Percentiles rank a stretch among this genome's conserved stretches.
Conservation (phyloP, 345 rosid genomes). For the Citrus inodora region DNA sequence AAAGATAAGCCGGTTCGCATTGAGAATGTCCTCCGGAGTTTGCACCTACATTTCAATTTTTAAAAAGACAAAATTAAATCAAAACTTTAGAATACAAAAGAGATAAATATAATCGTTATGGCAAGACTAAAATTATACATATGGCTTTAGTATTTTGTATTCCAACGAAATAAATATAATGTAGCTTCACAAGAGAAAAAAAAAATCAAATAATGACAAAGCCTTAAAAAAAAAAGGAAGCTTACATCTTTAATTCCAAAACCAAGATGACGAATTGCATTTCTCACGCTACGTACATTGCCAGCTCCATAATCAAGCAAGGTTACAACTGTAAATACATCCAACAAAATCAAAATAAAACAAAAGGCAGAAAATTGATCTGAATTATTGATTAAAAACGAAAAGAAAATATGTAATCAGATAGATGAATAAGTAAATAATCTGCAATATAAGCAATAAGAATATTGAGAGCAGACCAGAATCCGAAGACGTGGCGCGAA, state of each 20-base stretch:
- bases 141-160: not conserved
- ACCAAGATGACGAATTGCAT: slow-evolving; percentile 79
- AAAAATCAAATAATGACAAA: not conserved
- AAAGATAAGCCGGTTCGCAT: slow-evolving; percentile 75
- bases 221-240: not conserved
- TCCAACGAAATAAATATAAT: not conserved
- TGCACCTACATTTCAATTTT: slow-evolving; percentile 48
- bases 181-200: not conserved
- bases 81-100: not conserved
- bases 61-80: not conserved
- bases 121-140: not conserved
- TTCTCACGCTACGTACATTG: slow-evolving; percentile 83
- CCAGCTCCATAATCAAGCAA: slow-evolving; percentile 97
- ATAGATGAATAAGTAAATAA: not conserved
- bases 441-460: not conserved
- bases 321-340: slow-evolving; percentile 51
- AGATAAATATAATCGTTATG: not conserved
- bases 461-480: slow-evolving; percentile 42
- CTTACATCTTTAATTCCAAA: slow-evolving; percentile 70
- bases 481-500: slow-evolving; percentile 53
- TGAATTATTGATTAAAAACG: not conserved
- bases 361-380: not conserved
- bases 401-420: not conserved
- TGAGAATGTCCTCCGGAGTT: slow-evolving; percentile 72
- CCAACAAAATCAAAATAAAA: not conserved